These are phyloP conservation scores for Pseudonectria foliicola DNA, from an alignment of 2,329 filamentous ascomycete genomes.

Conservation along the genomic window DNA sequence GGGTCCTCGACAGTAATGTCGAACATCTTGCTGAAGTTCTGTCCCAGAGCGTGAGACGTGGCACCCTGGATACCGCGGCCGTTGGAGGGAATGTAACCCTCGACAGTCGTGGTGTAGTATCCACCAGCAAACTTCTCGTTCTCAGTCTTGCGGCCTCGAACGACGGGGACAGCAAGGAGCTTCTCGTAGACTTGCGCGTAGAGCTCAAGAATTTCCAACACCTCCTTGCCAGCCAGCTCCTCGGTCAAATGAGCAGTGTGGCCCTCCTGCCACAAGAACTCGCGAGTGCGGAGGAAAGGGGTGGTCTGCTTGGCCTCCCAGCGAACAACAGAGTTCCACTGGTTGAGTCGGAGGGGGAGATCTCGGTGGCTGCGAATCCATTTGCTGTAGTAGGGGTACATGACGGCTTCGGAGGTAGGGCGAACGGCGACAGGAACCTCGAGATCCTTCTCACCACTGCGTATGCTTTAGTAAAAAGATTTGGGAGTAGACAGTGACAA, in stretches of 20 bases:
- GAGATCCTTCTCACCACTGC: slow-evolving; percentile 81
- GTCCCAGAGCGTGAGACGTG: slow-evolving; percentile 88
- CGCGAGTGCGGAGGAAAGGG: slow-evolving; percentile 83
- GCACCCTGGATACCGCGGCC: slow-evolving; percentile 94
- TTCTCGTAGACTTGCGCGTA: slow-evolving; percentile 92
- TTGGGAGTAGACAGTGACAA: slow-evolving; percentile 20
- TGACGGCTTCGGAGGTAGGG: slow-evolving; percentile 68
- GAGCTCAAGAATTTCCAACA: slow-evolving; percentile 85
- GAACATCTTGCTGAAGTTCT: slow-evolving; percentile 99
- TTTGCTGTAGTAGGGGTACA: slow-evolving; percentile 94
- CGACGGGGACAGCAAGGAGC: slow-evolving; percentile 87
- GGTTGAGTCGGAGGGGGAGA: slow-evolving; percentile 87
- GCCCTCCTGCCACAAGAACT: slow-evolving; percentile 98
- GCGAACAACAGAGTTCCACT: slow-evolving; percentile 89
- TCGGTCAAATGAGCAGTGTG: slow-evolving; percentile 86
- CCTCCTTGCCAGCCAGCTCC: slow-evolving; percentile 73
- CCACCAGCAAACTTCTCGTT: slow-evolving; percentile 98
- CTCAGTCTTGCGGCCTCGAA: slow-evolving; percentile 90
- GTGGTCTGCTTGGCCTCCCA: slow-evolving; percentile 95
- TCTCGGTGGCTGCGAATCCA: slow-evolving; percentile 97
- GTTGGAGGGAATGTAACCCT: slow-evolving; percentile 93
- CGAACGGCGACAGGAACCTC: slow-evolving; percentile 69
- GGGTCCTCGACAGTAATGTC: slow-evolving; percentile 96
- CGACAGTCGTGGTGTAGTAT: slow-evolving; percentile 92
- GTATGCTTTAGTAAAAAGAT: slow-evolving; percentile 8